phyloP scores from a whole-genome alignment of 2,329 filamentous ascomycete genomes.

The Oidium heveae region DNA sequence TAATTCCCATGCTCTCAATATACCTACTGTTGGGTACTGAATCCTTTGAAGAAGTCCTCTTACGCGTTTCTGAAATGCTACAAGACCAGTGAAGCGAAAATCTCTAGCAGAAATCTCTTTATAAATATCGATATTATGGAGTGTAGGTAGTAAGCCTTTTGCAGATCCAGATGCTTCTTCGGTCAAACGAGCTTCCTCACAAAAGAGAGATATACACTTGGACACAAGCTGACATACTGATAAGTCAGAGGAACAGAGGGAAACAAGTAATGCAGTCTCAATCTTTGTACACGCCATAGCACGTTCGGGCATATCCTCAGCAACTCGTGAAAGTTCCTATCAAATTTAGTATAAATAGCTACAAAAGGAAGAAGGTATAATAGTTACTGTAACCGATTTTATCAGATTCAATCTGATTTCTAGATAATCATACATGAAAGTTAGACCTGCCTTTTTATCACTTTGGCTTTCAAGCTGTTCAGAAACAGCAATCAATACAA shows the following conservation, averaged over 20 bases:
- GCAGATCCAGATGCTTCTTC: slow-evolving; percentile 24
- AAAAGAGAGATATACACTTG: slow-evolving; percentile 31
- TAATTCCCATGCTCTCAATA: slow-evolving; percentile 39
- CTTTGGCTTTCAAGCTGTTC: slow-evolving; percentile 9
- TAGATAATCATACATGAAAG: slow-evolving; percentile 27
- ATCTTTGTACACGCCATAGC: slow-evolving; percentile 26
- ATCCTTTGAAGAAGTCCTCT: slow-evolving; percentile 32
- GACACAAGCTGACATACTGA: slow-evolving; percentile 40
- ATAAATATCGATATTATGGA: slow-evolving; percentile 35
- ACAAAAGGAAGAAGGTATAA: not conserved
- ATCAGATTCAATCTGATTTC: slow-evolving; percentile 28
- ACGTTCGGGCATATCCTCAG: slow-evolving; percentile 29
- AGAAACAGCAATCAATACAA: slow-evolving; percentile 10
- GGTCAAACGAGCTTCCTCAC: slow-evolving; percentile 33
- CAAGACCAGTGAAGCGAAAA: slow-evolving; percentile 41
- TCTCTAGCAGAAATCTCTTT: slow-evolving; percentile 34
- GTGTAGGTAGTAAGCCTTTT: slow-evolving; percentile 25
- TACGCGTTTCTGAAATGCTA: slow-evolving; percentile 43
- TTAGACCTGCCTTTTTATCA: slow-evolving; percentile 10
- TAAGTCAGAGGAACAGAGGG: slow-evolving; percentile 38
- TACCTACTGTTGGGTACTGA: slow-evolving; percentile 37
- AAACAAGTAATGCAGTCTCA: slow-evolving; percentile 36
- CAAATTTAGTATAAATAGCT: not conserved
- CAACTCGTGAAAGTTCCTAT: slow-evolving; percentile 28
- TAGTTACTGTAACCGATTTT: slow-evolving; percentile 13